phyloP scores from a whole-genome alignment of 129 eudicot genomes.

The Mikania micrantha region DNA sequence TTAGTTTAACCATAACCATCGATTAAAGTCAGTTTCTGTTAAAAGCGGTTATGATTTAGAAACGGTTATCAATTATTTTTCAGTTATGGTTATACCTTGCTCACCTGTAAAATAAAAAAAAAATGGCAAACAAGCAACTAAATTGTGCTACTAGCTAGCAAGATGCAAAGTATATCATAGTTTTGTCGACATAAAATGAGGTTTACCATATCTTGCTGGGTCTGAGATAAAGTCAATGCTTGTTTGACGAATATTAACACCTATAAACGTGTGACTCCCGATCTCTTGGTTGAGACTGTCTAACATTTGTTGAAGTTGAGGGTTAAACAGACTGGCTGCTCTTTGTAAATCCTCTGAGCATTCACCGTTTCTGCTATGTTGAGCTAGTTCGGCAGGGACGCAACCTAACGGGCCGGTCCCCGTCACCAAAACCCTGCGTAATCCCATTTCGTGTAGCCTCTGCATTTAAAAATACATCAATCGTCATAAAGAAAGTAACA shows the following conservation, averaged over 20 bases:
- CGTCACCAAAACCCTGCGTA: constrained; percentile 44
- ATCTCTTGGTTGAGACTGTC: constrained; percentile 26
- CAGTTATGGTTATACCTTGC: too few relatives aligned
- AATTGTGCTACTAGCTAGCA: too few relatives aligned
- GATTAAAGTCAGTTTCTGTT: too few relatives aligned
- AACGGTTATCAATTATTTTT: too few relatives aligned
- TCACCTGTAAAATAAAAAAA: too few relatives aligned
- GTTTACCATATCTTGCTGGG: constrained; percentile 29
- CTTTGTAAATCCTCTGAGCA: constrained; percentile 29
- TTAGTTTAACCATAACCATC: too few relatives aligned
- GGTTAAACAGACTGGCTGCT: constrained; percentile 44
- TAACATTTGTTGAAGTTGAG: constrained; percentile 34
- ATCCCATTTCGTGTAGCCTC: constrained; percentile 44
- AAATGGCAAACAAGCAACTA: too few relatives aligned
- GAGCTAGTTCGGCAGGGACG: constrained; percentile 47
- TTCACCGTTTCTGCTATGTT: constrained; percentile 37
- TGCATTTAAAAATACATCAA: constrained; percentile 24
- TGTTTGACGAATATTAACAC: constrained; percentile 33
- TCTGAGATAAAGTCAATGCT: constrained; percentile 26
- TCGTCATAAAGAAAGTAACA: too few relatives aligned
- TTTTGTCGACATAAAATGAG: too few relatives aligned
- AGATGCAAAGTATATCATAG: too few relatives aligned
- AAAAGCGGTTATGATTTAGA: too few relatives aligned
- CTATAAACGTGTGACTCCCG: constrained; percentile 33
- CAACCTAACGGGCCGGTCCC: constrained; percentile 66